Evolutionary conservation across 2,329 filamentous ascomycete genomes (phyloP).

Genomic region (Pestalotiopsis sp.): DNA sequence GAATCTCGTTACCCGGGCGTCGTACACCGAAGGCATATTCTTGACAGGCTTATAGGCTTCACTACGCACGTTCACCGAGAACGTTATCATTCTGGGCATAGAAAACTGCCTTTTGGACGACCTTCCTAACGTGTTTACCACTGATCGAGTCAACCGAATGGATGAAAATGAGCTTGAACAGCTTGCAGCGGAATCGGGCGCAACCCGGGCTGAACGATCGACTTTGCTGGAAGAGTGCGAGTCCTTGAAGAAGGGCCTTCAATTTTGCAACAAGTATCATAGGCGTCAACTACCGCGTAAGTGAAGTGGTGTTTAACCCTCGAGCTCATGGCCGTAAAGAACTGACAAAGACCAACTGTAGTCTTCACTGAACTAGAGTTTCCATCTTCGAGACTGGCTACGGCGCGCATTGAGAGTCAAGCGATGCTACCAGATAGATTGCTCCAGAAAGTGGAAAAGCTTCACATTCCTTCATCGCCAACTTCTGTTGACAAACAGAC

Average conservation of each 20-base stretch:
- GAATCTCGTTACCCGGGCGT: background rate
- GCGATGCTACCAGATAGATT: too few species aligned
- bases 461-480: too few species aligned
- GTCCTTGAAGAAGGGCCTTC: background rate
- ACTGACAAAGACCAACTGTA: too few species aligned
- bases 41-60: slow-evolving; percentile 36
- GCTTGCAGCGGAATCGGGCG: slow-evolving; percentile 33
- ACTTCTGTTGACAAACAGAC: too few species aligned
- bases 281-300: background rate
- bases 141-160: slow-evolving; percentile 36
- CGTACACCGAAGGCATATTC: slow-evolving; percentile 12
- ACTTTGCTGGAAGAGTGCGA: background rate
- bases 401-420: too few species aligned
- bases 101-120: slow-evolving; percentile 49
- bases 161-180: slow-evolving; percentile 27
- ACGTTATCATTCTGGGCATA: slow-evolving; percentile 47
- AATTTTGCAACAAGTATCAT: background rate
- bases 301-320: background rate
- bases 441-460: too few species aligned
- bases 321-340: too few species aligned
- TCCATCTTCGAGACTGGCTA: too few species aligned
- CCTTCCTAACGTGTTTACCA: slow-evolving; percentile 42
- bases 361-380: too few species aligned
- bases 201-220: slow-evolving; percentile 12
- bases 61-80: slow-evolving; percentile 46